phyloP scores from a whole-genome alignment of 1,139 yeast genomes.

The Zygoascus meyerae region DNA sequence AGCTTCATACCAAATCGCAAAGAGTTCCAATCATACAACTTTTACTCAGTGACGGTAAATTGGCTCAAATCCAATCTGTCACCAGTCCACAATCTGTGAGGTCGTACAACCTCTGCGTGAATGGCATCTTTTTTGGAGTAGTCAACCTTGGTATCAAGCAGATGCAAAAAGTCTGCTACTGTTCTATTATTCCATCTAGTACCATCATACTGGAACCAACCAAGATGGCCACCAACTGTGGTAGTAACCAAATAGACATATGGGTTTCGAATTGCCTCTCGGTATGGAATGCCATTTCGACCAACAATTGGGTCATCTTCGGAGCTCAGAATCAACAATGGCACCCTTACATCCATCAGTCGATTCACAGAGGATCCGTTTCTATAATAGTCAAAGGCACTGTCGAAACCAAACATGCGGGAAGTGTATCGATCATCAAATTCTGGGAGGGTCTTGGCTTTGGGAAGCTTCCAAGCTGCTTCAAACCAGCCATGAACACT shows the following conservation, averaged over 20 bases:
- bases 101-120: conserved; percentile 14
- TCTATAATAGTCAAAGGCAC: conserved; percentile 68
- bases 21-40: too few species aligned
- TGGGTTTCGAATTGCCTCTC: conserved; percentile 62
- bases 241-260: conserved; percentile 62
- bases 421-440: conserved; percentile 75
- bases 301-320: conserved; percentile 83
- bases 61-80: conserved; percentile 12
- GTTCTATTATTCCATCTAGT: conserved; percentile 71
- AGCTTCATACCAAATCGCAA: neutral
- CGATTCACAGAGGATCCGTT: conserved; percentile 60
- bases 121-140: conserved; percentile 12
- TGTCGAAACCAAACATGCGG: conserved; percentile 62
- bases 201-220: conserved; percentile 56
- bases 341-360: conserved; percentile 53
- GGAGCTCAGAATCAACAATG: conserved; percentile 63
- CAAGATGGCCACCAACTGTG: conserved; percentile 82
- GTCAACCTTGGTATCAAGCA: conserved; percentile 41
- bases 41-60: too few species aligned
- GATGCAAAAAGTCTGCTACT: conserved; percentile 54
- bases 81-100: conserved; percentile 13
- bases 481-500: conserved; percentile 36
- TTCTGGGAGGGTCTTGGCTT: conserved; percentile 43
- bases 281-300: conserved; percentile 50
- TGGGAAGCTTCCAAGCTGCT: conserved; percentile 30